Base-by-base conservation (phyloP, 177 flowering plant species). In the Vitis hybrid region DNA sequence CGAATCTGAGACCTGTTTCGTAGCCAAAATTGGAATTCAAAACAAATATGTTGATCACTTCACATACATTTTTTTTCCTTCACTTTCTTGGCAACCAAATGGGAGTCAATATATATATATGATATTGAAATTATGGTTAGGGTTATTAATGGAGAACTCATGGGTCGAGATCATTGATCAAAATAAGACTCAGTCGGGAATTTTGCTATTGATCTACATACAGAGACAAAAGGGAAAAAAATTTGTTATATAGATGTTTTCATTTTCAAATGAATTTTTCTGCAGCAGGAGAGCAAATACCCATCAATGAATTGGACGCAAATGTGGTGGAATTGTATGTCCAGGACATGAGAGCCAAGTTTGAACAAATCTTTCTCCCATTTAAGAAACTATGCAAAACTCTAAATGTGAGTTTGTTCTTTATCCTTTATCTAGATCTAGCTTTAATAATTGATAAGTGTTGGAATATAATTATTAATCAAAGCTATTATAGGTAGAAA, bases 271-370 rank as follows among this genome's bases (percentile, higher is more conserved):
- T 67, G n/a, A 6, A 68, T 34, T 62, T 23, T 74, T 66, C 10
- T 50, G 49, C 85, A 91, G 98, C 88, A 12, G 97, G 98, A 66
- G 78, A 79, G 8, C 69, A 66, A 54, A 79, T 87, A 2, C 80
- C 90, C 0, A 49, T 90, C 17, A 59, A 71, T 49, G 82, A 89
- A 64, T 67, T 91, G 64, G 94, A 85, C 48, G 82, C 76, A 17
- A 79, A 76, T 67, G 83, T 87, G 67, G 94, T 81, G 67, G 75
- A 78, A 19, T 69, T 79, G 76, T 91, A 89, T 71, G 76, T 80
- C 76, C 67, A 84, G 23, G 98, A 93, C 64, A 70, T 70, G 71
- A 86, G 75, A 74, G 54, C 68, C 26, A 81, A 85, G 73, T 66
- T 61, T 69, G 85, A 83, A 65, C 83, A 86, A 68, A 59, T 82